Evolutionary conservation across 2,329 filamentous ascomycete genomes (phyloP), one percentile per base, ranked within the genome.

Genomic region (Aureobasidium namibiae): DNA sequence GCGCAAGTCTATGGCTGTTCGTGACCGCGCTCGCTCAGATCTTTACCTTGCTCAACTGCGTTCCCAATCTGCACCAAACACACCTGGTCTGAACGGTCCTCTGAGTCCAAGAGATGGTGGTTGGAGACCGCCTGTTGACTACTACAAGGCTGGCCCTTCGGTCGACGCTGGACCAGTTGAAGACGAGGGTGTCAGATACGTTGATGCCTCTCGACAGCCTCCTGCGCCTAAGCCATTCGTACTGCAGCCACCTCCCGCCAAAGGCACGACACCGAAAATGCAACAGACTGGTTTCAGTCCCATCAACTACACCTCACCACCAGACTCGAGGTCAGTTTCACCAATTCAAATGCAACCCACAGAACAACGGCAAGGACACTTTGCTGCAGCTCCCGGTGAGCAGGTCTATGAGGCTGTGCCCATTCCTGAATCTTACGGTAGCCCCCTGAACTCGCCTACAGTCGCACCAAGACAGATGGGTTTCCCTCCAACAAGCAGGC

Each of bases 1-100:
- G 63, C 86, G 88, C 75, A 97, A 96, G 82, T 92, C 91, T 63
- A 99, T 99, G 94, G 89, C 95, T 72, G 80, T 89, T 71, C 90
- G 94, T 67, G 94, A 99, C 80, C 88, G 89, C 70, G 94, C 94
- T 65, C 89, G 94, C 63, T 92, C 89, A 62, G 92, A 97, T 72
- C 84, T 99, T 64, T 97, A 97, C 79, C 89, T 97, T 63, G 91
- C 77, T 16, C 77, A 79, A 59, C 74, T 80, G 16, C 76, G 76
- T 59, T 74, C 84, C 21, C 92, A 97, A 76, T 95, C 91, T 26
- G 92, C 91, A 5, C 92, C 92, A 66, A 96, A 96, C 79, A 96
- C 92, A 0, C 92, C 92, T 13, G 91, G 91, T 64, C 91, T 95
- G 71, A 66, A 66, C 44, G 75, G 75, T 21, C 86, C 85, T 31